Conservation (phyloP, 164 flowering plant genomes). For the Protea cynaroides region DNA sequence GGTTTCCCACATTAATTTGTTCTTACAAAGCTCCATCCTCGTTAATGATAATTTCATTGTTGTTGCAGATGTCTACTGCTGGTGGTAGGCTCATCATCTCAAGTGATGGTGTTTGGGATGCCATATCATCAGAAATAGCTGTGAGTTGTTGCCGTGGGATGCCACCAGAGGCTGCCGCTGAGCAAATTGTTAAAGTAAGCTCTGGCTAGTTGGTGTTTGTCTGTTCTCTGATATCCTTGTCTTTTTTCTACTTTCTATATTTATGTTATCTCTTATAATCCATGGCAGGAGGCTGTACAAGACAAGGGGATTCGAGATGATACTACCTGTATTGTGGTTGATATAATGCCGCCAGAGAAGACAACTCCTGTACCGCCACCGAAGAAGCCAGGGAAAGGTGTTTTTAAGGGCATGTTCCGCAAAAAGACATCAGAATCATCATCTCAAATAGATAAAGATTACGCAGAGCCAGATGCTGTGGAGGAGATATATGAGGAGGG, state of each 20-base stretch:
- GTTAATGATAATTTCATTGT: not conserved
- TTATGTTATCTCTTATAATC: slow-evolving; percentile 1
- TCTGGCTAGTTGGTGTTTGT: not conserved
- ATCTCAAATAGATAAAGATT: slow-evolving; percentile 49
- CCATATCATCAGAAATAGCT: slow-evolving; percentile 64
- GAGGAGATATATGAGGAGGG: slow-evolving; percentile 93
- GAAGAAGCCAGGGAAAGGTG: slow-evolving; percentile 76
- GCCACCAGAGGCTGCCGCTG: slow-evolving; percentile 83
- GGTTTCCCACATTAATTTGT: slow-evolving; percentile 22
- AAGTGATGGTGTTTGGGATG: slow-evolving; percentile 99
- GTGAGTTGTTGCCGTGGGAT: slow-evolving; percentile 80
- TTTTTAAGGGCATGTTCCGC: slow-evolving; percentile 78
- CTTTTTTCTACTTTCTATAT: not conserved
- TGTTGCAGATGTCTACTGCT: slow-evolving; percentile 70
- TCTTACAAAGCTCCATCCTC: not conserved
- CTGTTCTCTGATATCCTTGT: not conserved
- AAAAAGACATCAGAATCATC: slow-evolving; percentile 61
- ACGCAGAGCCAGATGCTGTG: slow-evolving; percentile 65
- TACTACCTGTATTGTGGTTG: slow-evolving; percentile 94
- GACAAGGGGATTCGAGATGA: slow-evolving; percentile 90
- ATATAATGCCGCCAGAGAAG: slow-evolving; percentile 72
- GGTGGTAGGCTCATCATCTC: slow-evolving; percentile 91
- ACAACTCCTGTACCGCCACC: slow-evolving; percentile 44
- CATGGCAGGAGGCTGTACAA: slow-evolving; percentile 70
- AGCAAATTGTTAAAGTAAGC: slow-evolving; percentile 81